phyloP scores from a whole-genome alignment of 495 filamentous ascomycete species.

The Tuber microsphaerosporum region DNA sequence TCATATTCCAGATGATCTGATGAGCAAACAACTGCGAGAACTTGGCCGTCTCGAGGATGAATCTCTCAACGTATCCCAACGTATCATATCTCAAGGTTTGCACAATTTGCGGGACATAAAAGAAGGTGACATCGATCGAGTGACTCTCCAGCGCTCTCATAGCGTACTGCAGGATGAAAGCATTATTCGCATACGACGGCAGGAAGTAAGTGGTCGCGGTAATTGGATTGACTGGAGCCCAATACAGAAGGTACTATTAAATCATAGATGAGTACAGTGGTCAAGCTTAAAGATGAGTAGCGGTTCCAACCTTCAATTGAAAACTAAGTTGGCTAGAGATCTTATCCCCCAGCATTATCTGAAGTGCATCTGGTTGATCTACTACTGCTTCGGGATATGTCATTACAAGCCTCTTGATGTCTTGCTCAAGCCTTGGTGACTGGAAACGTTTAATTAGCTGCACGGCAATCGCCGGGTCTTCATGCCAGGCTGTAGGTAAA shows the following conservation, averaged over 20 bases:
- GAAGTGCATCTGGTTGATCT: slow-evolving; percentile 67
- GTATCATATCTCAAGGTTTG: slow-evolving; percentile 93
- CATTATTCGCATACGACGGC: slow-evolving; percentile 86
- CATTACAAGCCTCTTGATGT: slow-evolving; percentile 70
- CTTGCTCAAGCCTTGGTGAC: slow-evolving; percentile 60
- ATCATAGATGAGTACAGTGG: slow-evolving; percentile 39
- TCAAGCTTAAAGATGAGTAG: slow-evolving; percentile 19
- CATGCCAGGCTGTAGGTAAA: slow-evolving; percentile 74
- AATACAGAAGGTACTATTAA: slow-evolving; percentile 76
- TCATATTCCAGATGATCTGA: slow-evolving; percentile 99
- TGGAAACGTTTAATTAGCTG: slow-evolving; percentile 73
- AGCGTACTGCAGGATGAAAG: slow-evolving; percentile 92
- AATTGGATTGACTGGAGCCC: slow-evolving; percentile 87
- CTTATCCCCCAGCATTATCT: slow-evolving; percentile 67
- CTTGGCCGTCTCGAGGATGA: slow-evolving; percentile 91
- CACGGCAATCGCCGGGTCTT: slow-evolving; percentile 73
- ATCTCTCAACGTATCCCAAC: slow-evolving; percentile 89
- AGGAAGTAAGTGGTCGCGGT: slow-evolving; percentile 89
- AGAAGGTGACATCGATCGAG: slow-evolving; percentile 92
- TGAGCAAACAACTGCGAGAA: slow-evolving; percentile 96
- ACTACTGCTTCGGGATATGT: slow-evolving; percentile 76
- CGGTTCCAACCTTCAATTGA: slow-evolving; percentile 60
- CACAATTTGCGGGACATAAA: slow-evolving; percentile 96
- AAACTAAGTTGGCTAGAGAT: slow-evolving; percentile 71
- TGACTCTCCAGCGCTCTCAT: slow-evolving; percentile 92